These are phyloP conservation scores for Populus davidiana DNA, from an alignment of 345 rosid species.

Conservation along the genomic window DNA sequence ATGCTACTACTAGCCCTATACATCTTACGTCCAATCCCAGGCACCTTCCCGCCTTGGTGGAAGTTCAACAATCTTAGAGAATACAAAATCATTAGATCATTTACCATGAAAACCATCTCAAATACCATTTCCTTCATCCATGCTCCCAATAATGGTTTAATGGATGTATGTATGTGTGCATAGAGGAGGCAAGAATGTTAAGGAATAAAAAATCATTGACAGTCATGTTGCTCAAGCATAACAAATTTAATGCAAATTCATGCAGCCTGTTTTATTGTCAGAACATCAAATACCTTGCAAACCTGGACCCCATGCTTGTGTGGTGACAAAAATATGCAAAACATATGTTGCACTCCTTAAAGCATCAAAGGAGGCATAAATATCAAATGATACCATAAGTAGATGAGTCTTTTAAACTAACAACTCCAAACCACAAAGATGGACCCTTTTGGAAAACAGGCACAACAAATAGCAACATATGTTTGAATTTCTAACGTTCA, in stretches of 20 bases:
- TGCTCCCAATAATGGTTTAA: background rate
- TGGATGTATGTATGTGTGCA: background rate
- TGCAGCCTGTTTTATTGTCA: background rate
- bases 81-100: background rate
- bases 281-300: background rate
- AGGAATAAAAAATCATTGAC: background rate
- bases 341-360: background rate
- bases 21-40: background rate
- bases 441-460: too few relatives aligned
- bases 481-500: background rate
- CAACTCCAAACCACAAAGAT: background rate
- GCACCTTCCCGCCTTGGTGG: background rate
- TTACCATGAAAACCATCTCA: background rate
- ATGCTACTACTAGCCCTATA: background rate
- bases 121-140: background rate
- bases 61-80: constrained; percentile 1
- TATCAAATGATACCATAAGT: background rate
- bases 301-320: background rate
- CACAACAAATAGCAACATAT: background rate
- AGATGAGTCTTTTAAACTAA: background rate
- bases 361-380: background rate
- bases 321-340: background rate
- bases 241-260: background rate
- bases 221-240: background rate
- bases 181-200: background rate